phyloP scores from a whole-genome alignment of 495 filamentous ascomycete species.

The Parathielavia hyrcaniae region DNA sequence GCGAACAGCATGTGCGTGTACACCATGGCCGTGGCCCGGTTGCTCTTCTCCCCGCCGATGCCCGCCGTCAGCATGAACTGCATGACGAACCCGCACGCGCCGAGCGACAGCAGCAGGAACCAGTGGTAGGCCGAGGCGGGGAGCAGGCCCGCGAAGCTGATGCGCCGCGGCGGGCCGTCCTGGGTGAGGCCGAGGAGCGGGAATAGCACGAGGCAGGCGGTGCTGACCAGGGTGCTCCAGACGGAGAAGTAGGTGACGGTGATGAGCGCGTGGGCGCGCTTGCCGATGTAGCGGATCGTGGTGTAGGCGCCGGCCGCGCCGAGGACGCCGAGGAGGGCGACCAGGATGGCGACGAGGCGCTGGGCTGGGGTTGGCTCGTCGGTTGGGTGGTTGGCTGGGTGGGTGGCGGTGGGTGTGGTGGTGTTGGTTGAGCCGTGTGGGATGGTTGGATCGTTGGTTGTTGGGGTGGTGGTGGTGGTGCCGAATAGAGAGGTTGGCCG shows the following conservation, averaged over 20 bases:
- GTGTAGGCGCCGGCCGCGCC: conserved; percentile 74
- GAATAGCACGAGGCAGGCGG: conserved; percentile 48
- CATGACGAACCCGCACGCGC: conserved; percentile 72
- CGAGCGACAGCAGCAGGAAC: conserved; percentile 62
- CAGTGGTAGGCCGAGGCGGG: conserved; percentile 61
- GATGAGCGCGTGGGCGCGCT: conserved; percentile 75
- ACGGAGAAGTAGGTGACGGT: conserved; percentile 80
- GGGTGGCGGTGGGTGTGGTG: conserved; percentile 4
- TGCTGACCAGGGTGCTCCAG: conserved; percentile 62
- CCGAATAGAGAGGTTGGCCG: conserved; percentile 58
- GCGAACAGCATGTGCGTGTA: conserved; percentile 94
- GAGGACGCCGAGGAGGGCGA: conserved; percentile 73
- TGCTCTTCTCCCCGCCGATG: conserved; percentile 58
- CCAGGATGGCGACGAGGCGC: conserved; percentile 63
- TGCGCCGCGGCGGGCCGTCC: conserved; percentile 31
- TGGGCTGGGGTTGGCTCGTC: conserved; percentile 53
- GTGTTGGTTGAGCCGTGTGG: neutral
- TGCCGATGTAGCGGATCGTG: conserved; percentile 76
- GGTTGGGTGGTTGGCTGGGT: conserved; percentile 17
- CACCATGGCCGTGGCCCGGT: conserved; percentile 78
- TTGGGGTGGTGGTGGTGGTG: conserved; percentile 12
- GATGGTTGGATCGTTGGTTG: neutral
- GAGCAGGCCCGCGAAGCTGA: conserved; percentile 49
- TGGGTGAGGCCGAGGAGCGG: conserved; percentile 42
- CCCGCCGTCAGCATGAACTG: conserved; percentile 85